Evolutionary conservation across 805 yeast species (phyloP).

Genomic region (Sugiyamaella smithiae): DNA sequence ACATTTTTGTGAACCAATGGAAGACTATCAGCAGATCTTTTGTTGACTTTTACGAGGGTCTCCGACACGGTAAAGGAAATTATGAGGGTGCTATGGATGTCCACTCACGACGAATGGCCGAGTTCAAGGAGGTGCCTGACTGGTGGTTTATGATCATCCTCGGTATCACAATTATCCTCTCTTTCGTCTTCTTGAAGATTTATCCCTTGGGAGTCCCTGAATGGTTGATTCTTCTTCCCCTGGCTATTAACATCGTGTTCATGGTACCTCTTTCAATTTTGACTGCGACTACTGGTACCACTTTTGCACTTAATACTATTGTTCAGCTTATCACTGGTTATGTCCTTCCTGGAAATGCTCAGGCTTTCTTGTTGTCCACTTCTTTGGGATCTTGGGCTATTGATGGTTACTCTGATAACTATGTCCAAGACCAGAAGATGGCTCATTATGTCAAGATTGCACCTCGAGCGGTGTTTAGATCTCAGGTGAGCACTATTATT

Average conservation of each 20-base stretch:
- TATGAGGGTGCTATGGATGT: conserved; percentile 20
- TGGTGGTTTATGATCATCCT: conserved; percentile 61
- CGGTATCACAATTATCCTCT: conserved; percentile 38
- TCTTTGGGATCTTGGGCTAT: conserved; percentile 51
- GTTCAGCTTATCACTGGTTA: conserved; percentile 65
- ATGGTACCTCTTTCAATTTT: conserved; percentile 61
- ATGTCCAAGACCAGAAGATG: conserved; percentile 55
- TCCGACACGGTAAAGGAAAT: conserved; percentile 10
- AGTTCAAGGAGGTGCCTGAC: conserved; percentile 67
- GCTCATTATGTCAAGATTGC: conserved; percentile 48
- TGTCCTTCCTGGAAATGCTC: conserved; percentile 58
- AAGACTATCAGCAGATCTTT: conserved; percentile 14
- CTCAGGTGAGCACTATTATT: conserved; percentile 31
- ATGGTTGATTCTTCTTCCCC: conserved; percentile 59
- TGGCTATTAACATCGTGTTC: conserved; percentile 52
- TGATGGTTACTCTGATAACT: conserved; percentile 58
- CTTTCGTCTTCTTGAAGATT: conserved; percentile 21
- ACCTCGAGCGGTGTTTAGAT: conserved; percentile 24
- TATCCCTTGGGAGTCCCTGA: conserved; percentile 32
- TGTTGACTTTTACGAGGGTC: conserved; percentile 17
- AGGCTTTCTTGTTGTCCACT: conserved; percentile 56
- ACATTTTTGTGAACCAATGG: conserved; percentile 28
- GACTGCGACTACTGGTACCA: conserved; percentile 57
- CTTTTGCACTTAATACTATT: conserved; percentile 57
- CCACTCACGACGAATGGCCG: conserved; percentile 21